Evolutionary conservation across 352 stramenopile species (phyloP), one percentile per base, ranked within the genome.

Genomic region (Phytopythium chamaehyphon): DNA sequence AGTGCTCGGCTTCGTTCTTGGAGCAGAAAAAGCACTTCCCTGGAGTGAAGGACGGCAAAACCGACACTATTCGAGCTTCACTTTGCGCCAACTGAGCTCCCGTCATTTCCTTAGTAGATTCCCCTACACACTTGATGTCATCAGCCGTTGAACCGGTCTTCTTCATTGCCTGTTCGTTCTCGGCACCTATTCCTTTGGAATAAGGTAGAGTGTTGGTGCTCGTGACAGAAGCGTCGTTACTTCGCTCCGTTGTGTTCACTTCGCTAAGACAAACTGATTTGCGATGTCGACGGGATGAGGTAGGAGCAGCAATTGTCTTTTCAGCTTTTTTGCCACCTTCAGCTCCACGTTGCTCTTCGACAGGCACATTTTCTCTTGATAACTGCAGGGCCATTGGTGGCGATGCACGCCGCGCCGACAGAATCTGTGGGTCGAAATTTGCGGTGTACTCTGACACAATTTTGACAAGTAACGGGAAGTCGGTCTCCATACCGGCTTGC

Each of bases 21-120:
- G 76, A 85, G 56, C 83, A 93, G 52, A 93, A 93, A 50, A 93
- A 93, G 45, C 83, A 93, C 45, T 93, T 93, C 15, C 78, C 80
- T 1, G 73, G 65, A 38, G 83, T 89, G 54, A 90, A 90, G 19
- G 80, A 93, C 19, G 80, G 83, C 38, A 93, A 59, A 0, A 91
- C 74, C 2, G 83, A 93, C 19, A 90, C 61, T 59, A 93, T 90
- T 11, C 47, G 47, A 6, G 22, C 19, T 9, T 44, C 47, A 1
- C 21, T 10, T 6, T 26, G 19, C 14, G 14, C 31, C 18, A 16
- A 3, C 5, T 6, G 26, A n/a, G n/a, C 10, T 5, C 28, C 9
- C 28, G 28, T 9, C 9, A 10, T 33, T 9, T 33, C 28, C 28
- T 33, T 9, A 33, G 9, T 33, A 10, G 28, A 33, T 9, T 9